These are phyloP conservation scores for Flaveria sonorensis DNA, from an alignment of 129 eudicot genomes.

Conservation along the genomic window DNA sequence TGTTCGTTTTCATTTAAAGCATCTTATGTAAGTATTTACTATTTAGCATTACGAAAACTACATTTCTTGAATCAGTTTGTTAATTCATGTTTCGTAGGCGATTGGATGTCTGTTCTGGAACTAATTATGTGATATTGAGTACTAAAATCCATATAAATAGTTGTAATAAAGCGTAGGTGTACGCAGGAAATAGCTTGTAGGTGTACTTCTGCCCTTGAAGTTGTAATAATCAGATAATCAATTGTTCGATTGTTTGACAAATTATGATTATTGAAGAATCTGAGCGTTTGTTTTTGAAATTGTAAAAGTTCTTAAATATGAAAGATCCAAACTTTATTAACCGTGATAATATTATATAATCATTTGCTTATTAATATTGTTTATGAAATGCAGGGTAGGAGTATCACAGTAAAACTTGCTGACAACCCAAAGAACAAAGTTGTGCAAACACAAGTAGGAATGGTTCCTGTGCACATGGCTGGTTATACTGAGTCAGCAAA, in stretches of 20 bases:
- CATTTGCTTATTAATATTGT: not conserved
- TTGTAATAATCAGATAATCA: not conserved
- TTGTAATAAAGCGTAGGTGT: not conserved
- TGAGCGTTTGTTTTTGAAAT: not conserved
- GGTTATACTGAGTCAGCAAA: constrained; percentile 41
- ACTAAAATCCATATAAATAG: not conserved
- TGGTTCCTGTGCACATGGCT: constrained; percentile 45
- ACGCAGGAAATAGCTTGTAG: not conserved
- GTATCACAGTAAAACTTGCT: constrained; percentile 62
- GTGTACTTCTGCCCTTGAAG: not conserved
- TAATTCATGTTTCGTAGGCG: not conserved
- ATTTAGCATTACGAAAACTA: not conserved
- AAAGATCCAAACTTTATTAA: not conserved
- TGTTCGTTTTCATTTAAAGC: not conserved
- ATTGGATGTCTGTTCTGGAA: not conserved
- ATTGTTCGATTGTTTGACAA: not conserved
- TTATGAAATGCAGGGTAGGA: constrained; percentile 52
- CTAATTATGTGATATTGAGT: not conserved
- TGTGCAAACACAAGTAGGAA: constrained; percentile 33
- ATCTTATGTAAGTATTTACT: not conserved
- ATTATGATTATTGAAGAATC: not conserved
- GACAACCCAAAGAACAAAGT: constrained; percentile 62
- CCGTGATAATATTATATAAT: not conserved
- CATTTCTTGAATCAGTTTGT: not conserved
- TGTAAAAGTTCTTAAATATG: not conserved